A percentile compares a stretch with the other conserved stretches of the same genome.
These are phyloP conservation scores for Solanum arcanum DNA, from an alignment of 257 asterid species.

Conservation along the genomic window DNA sequence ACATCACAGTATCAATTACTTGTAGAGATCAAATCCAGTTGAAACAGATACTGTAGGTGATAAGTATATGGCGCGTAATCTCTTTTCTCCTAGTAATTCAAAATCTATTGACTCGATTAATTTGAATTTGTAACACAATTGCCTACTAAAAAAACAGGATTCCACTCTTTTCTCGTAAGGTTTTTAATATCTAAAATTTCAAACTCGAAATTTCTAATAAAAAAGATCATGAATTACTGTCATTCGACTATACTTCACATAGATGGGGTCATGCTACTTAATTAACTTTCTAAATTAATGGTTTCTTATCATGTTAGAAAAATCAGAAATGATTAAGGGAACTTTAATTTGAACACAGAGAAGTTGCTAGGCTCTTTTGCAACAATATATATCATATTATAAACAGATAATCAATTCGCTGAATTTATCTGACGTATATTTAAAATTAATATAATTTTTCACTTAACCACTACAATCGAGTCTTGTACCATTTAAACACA, in stretches of 20 bases:
- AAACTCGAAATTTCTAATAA: not conserved
- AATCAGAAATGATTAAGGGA: not conserved
- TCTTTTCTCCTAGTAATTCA: not conserved
- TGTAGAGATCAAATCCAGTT: not conserved
- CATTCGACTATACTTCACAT: not conserved
- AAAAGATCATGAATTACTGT: not conserved
- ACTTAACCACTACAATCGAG: not conserved
- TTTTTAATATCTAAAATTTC: not conserved
- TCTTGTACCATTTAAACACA: not conserved
- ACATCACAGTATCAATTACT: not conserved
- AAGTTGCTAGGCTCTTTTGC: not conserved
- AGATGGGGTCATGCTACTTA: not conserved
- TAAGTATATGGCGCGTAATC: not conserved
- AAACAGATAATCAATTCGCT: too few species aligned
- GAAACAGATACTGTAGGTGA: not conserved
- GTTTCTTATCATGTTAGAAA: not conserved
- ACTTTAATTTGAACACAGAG: conserved; percentile 1
- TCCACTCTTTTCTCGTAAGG: not conserved
- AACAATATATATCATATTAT: not conserved
- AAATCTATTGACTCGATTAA: not conserved
- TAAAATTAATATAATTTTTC: not conserved
- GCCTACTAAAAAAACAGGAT: too few species aligned
- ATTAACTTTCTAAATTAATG: not conserved
- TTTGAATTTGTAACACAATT: not conserved
- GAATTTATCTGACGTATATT: fast-evolving